A percentile compares a stretch with the other conserved stretches of the same genome.
These are phyloP conservation scores for Trametes punicea DNA, from an alignment of 768 basidiomycete species.

Conservation along the genomic window DNA sequence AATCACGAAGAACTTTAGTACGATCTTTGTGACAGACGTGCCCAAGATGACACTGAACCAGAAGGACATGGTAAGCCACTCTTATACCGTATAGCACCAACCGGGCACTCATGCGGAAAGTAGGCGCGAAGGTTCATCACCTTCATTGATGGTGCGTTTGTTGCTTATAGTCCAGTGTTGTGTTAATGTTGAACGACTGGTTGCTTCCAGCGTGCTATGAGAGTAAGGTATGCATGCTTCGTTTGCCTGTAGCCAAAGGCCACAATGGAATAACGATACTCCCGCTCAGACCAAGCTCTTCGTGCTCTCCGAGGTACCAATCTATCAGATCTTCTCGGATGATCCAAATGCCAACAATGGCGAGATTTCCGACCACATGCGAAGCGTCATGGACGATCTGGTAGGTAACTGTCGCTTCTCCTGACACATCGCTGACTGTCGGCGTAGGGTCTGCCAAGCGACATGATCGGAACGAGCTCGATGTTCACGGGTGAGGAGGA, in stretches of 20 bases:
- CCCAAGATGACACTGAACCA: conserved; percentile 83
- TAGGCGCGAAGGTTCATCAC: conserved; percentile 95
- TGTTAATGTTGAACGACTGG: neutral
- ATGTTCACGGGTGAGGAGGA: conserved; percentile 98
- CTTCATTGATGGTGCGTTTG: conserved; percentile 80
- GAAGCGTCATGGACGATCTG: conserved; percentile 94
- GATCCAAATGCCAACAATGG: conserved; percentile 40
- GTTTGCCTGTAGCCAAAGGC: neutral
- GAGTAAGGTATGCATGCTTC: conserved; percentile 55
- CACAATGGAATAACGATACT: neutral
- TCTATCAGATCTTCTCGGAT: conserved; percentile 87
- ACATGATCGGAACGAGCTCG: conserved; percentile 75
- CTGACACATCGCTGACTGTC: neutral
- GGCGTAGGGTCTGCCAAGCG: conserved; percentile 68
- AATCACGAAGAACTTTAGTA: conserved; percentile 82
- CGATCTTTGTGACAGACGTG: conserved; percentile 84
- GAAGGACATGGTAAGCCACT: conserved; percentile 72
- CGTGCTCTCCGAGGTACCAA: conserved; percentile 88
- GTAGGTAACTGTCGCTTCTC: conserved; percentile 37
- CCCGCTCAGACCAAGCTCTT: conserved; percentile 78
- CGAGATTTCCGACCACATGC: conserved; percentile 78
- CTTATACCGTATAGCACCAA: neutral
- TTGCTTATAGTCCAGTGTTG: neutral
- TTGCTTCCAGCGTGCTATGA: conserved; percentile 75
- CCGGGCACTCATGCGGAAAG: neutral